phyloP scores from a whole-genome alignment of 257 asterid genomes.

The Solanum chaucha region DNA sequence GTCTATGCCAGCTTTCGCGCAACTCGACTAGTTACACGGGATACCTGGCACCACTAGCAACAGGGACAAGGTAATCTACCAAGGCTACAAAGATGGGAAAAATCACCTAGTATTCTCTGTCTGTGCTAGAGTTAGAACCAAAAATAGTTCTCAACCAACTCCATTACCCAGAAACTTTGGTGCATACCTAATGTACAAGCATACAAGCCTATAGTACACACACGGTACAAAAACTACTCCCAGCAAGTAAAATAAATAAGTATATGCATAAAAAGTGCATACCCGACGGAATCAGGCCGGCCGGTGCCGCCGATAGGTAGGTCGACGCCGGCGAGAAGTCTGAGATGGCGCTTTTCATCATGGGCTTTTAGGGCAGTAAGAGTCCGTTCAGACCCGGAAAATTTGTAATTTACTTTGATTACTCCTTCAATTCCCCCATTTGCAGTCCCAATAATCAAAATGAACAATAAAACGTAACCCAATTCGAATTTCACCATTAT shows the following conservation, averaged over 20 bases:
- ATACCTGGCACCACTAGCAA: neutral
- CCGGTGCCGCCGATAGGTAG: constrained; percentile 96
- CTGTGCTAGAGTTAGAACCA: neutral
- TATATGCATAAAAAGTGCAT: neutral
- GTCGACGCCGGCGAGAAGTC: constrained; percentile 88
- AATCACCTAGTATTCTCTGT: neutral
- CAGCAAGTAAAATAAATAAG: neutral
- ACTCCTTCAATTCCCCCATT: constrained; percentile 23
- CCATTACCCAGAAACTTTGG: neutral
- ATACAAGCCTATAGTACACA: neutral
- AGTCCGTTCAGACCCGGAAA: constrained; percentile 56
- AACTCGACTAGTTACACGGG: neutral
- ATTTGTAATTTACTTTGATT: constrained; percentile 68
- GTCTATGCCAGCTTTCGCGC: rapidly evolving
- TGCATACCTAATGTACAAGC: neutral
- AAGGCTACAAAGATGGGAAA: neutral
- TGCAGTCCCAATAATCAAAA: neutral
- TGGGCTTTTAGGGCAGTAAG: constrained; percentile 80
- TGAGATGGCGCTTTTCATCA: constrained; percentile 76
- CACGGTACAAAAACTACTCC: neutral
- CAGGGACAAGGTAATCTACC: neutral
- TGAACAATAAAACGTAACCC: neutral
- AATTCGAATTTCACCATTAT: neutral
- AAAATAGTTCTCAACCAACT: neutral
- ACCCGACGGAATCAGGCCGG: constrained; percentile 97